Base-by-base conservation (phyloP, 2,329 filamentous ascomycete species). In the Botrytis pseudocinerea region DNA sequence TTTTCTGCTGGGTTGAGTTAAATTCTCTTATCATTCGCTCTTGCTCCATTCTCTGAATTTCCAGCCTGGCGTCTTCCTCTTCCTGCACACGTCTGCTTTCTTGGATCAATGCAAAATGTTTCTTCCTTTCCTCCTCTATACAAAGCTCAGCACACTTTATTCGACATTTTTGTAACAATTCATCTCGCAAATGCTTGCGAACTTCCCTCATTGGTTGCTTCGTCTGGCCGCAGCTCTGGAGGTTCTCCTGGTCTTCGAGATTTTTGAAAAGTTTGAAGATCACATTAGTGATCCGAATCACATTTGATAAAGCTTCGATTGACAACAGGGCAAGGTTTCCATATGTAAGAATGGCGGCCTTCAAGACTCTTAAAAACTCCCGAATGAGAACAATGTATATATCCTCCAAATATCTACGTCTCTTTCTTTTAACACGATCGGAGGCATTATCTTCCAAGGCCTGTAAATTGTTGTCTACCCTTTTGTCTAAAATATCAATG, bases 361-460 rank as follows among this genome's bases (percentile, higher is more conserved):
- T 68, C 9, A 68, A 54, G 48, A 68, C 25, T 42, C 16, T 54
- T 28, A 68, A n/a, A 5, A 68, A 42, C 32, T 40, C n/a, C 2
- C 25, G 35, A 68, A 68, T 35, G 16, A 68, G 46, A 28, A 42
- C 48, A 14, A 68, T 18, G 35, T 68, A 68, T 42, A 68, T 35
- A 25, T 68, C 64, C 48, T 6, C 18, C 25, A 68, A 5, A 40
- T 54, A 68, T 14, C 12, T 12, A 57, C 48, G 46, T 57, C 48
- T 42, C n/a, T 6, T 38, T n/a, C 4, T 54, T 28, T 22, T 0
- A 28, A 16, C 25, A 48, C 14, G 20, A 4, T 22, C 8, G n/a
- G 48, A 0, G 20, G 20, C 35, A 25, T 57, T 14, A 22, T 7
- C 18, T 12, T 22, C 5, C 16, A 68, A 22, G 10, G 64, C 25